These are phyloP conservation scores for Parastagonospora avenae DNA, from an alignment of 2,329 filamentous ascomycete genomes.

Conservation along the genomic window DNA sequence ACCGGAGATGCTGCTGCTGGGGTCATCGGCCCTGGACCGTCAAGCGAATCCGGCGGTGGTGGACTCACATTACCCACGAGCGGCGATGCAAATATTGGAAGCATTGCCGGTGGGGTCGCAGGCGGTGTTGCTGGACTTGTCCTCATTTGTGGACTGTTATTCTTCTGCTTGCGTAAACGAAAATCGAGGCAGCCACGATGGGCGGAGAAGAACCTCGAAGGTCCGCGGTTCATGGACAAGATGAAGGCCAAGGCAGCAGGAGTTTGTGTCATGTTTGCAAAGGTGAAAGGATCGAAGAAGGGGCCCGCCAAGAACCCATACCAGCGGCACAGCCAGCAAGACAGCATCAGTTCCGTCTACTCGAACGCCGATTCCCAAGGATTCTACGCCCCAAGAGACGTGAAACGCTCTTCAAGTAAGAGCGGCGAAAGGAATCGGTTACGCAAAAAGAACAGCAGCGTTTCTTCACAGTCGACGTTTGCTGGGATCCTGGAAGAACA, in stretches of 20 bases:
- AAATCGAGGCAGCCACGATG: conserved; percentile 26
- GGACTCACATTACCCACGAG: conserved; percentile 24
- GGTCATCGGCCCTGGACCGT: conserved; percentile 33
- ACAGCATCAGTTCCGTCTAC: conserved; percentile 41
- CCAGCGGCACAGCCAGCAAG: conserved; percentile 33
- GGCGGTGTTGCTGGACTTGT: conserved; percentile 42
- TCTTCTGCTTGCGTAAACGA: conserved; percentile 40
- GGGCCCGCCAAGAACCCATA: conserved; percentile 35
- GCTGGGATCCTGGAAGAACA: conserved; percentile 34
- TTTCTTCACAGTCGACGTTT: conserved; percentile 33
- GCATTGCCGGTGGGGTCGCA: conserved; percentile 43
- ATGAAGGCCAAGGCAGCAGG: conserved; percentile 27
- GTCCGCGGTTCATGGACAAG: conserved; percentile 20
- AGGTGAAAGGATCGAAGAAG: conserved; percentile 34
- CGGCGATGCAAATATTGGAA: conserved; percentile 31
- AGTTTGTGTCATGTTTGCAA: conserved; percentile 29
- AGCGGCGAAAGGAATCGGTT: conserved; percentile 38
- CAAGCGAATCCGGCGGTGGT: conserved; percentile 20
- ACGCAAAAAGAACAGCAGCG: conserved; percentile 37
- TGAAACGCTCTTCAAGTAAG: conserved; percentile 37
- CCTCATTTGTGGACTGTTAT: conserved; percentile 37
- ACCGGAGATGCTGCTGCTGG: conserved; percentile 31
- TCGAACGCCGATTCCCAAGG: conserved; percentile 37
- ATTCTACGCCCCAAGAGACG: conserved; percentile 24
- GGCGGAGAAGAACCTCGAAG: conserved; percentile 21